A percentile compares a stretch with the other conserved stretches of the same genome.
These are phyloP conservation scores for Thermoascus crustaceus DNA, from an alignment of 2,329 filamentous ascomycete genomes.

Conservation along the genomic window DNA sequence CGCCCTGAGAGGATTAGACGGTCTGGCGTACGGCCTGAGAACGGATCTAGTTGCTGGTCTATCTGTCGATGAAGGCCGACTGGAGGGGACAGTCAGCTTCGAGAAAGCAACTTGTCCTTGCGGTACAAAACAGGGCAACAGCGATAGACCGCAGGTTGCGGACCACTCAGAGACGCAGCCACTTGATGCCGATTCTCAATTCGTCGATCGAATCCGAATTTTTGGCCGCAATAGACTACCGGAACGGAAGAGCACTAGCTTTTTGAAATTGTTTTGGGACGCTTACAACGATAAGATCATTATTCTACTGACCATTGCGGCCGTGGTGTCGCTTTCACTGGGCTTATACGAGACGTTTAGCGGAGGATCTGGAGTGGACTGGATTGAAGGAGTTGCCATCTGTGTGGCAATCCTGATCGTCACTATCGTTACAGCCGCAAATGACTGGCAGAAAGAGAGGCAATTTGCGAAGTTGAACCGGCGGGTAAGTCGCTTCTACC, in stretches of 20 bases:
- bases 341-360: constrained; percentile 61
- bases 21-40: constrained; percentile 70
- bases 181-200: constrained; percentile 24
- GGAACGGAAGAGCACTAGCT: constrained; percentile 53
- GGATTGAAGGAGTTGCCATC: constrained; percentile 61
- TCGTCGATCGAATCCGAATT: constrained; percentile 51
- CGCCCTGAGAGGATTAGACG: constrained; percentile 66
- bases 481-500: constrained; percentile 22
- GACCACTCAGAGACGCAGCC: constrained; percentile 5
- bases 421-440: constrained; percentile 53
- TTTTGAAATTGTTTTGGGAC: constrained; percentile 56
- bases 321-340: constrained; percentile 59
- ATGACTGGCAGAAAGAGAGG: constrained; percentile 61
- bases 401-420: constrained; percentile 58
- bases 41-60: constrained; percentile 65
- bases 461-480: constrained; percentile 57
- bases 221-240: constrained; percentile 56
- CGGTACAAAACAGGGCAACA: constrained; percentile 10
- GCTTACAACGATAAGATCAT: constrained; percentile 69
- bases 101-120: constrained; percentile 51
- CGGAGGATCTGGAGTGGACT: constrained; percentile 46
- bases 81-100: constrained; percentile 62
- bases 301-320: constrained; percentile 60
- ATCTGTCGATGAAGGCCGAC: constrained; percentile 62
- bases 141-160: background rate